Base-by-base conservation (phyloP, 2,329 filamentous ascomycete species). In the Claviceps sp. region DNA sequence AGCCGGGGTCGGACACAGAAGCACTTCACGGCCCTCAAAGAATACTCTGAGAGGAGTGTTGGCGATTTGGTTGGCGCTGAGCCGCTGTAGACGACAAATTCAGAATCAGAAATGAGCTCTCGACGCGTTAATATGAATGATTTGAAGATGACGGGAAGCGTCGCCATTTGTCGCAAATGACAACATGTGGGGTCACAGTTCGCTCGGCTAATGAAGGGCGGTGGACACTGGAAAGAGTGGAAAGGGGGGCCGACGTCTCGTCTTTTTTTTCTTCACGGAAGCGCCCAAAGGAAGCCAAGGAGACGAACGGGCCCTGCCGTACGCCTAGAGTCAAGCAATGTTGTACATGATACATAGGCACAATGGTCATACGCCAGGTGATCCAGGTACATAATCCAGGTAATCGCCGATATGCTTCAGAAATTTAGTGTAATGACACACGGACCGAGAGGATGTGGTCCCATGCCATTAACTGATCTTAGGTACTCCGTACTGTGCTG, bases 121-220 rank as follows among this genome's bases (percentile, higher is more conserved):
- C 9, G 30, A 34, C 30, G 30, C 30, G 30, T 34, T 34, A 34
- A 11, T 34, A 34, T 34, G 30, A 9, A 34, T 34, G 30, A 34
- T 11, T 34, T 34, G 30, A 34, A 34, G 30, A 34, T 34, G 30
- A 34, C 9, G 30, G 30, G 30, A 34, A 34, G 30, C 30, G 30
- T 11, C n/a, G 24, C 47, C 38, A 49, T n/a, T 43, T 24, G 30
- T 42, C 18, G 22, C 40, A 36, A 26, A 20, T 11, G 26, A 22
- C 13, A 36, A 30, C 14, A 16, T 30, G 52, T 50, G 52, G 52
- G 26, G 52, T 50, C 36, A 18, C 30, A 9, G 4, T 34, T 52
- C 46, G 51, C 51, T 49, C 49, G 46, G 46, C 50, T 45, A 52
- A 48, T 43, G 42, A 40, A 22, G 26, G 22, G 37, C 24, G 36